Conservation (phyloP, 192 early-diverging fungal genomes). For the Coemansia sp. region DNA sequence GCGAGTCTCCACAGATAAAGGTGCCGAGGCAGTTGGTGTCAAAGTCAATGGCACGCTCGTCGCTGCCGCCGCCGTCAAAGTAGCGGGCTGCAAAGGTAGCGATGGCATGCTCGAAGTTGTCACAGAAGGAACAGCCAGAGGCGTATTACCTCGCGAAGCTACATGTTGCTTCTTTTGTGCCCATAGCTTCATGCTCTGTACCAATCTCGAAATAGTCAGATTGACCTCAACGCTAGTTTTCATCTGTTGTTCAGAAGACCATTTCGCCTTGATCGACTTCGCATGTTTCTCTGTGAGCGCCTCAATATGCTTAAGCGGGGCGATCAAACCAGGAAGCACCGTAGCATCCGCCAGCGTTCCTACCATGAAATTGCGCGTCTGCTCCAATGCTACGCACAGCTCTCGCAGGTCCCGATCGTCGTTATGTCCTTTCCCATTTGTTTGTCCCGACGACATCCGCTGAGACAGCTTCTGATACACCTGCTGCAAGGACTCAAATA, state of each 20-base stretch:
- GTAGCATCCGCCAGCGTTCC: background rate
- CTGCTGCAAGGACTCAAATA: too few relatives aligned
- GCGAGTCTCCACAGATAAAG: too few relatives aligned
- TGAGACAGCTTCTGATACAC: too few relatives aligned
- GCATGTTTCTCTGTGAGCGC: background rate
- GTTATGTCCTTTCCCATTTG: background rate
- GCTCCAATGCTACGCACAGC: background rate
- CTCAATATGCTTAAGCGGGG: background rate
- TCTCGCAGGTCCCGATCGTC: background rate
- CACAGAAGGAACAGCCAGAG: too few relatives aligned
- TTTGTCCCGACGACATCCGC: background rate
- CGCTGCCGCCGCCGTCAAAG: too few relatives aligned
- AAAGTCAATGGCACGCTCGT: too few relatives aligned
- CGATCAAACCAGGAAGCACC: background rate
- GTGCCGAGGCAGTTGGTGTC: too few relatives aligned
- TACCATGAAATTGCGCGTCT: constrained; percentile 2
- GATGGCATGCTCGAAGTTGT: too few relatives aligned
- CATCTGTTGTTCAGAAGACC: background rate
- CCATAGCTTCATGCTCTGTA: background rate
- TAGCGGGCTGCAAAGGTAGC: too few relatives aligned
- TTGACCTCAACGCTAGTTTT: constrained; percentile 1
- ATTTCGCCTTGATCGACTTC: background rate
- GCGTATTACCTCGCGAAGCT: too few relatives aligned
- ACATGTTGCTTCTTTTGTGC: background rate
- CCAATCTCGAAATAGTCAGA: background rate